Base-by-base conservation (phyloP, 23 red algal species). In the Gracilaria vermiculophylla region DNA sequence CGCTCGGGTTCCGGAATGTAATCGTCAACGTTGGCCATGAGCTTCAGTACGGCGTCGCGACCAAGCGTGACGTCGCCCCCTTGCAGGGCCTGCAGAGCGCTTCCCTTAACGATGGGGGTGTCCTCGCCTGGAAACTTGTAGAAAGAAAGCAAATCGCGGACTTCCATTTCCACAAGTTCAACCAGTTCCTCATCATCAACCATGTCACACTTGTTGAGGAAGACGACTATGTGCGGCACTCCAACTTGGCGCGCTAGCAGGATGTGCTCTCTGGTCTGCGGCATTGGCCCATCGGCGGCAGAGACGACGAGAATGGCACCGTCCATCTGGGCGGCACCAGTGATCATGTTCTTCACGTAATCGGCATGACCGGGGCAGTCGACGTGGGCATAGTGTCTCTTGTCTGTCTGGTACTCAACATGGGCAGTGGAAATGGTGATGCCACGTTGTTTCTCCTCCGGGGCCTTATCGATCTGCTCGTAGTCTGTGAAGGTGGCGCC, bases 311-410 rank as follows among this genome's bases (percentile, higher is more conserved):
- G 65, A 41, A 99, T 99, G 39, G 97, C 97, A 2, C 86, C 92
- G 76, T 99, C 97, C 86, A 99, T 95, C 80, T 94, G 91, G 5
- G 97, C 97, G 2, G 97, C 97, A 31, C 97, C 97, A 2, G 97
- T 99, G 62, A 99, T 95, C 88, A 95, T 93, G 78, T 99, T 99
- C 69, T 99, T 99, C 69, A 99, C 92, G 76, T 97, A 97, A 53
- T 99, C 97, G 28, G 92, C 92, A 85, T 99, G 97, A n/a, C 97
- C 97, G 36, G 97, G 97, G 53, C 92, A 95, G 72, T 99, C 97
- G 25, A 95, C 93, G 77, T 99, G 97, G 12, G 97, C 92, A 60
- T 99, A 99, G 64, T 93, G 89, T 3, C 97, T 89, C 5, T 79
- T 90, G 45, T 40, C 27, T 10, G 97, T 99, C 82, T 99, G 89